A percentile compares a stretch with the other conserved stretches of the same genome.
These are phyloP conservation scores for Pseudogymnoascus sp. DNA, from an alignment of 2,329 filamentous ascomycete species.

Conservation along the genomic window DNA sequence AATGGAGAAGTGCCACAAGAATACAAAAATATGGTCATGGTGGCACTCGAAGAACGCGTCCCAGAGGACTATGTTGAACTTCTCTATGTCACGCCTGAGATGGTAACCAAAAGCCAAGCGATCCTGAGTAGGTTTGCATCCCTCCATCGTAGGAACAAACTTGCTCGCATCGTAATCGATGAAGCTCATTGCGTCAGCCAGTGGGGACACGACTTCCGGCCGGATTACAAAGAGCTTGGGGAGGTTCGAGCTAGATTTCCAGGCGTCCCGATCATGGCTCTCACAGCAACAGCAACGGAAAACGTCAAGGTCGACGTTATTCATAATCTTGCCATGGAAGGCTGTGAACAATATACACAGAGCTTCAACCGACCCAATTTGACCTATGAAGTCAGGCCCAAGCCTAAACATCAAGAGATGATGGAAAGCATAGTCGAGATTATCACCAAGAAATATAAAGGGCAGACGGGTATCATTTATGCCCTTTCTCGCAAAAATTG, in stretches of 20 bases:
- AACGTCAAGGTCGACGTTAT: conserved; percentile 90
- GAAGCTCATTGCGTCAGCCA: conserved; percentile 99
- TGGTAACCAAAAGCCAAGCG: conserved; percentile 73
- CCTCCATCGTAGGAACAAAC: conserved; percentile 61
- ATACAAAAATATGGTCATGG: conserved; percentile 60
- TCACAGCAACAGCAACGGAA: conserved; percentile 90
- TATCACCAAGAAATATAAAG: conserved; percentile 62
- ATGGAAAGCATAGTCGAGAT: conserved; percentile 47
- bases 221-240: conserved; percentile 86
- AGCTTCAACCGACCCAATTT: conserved; percentile 97
- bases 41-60: conserved; percentile 50
- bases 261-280: conserved; percentile 80
- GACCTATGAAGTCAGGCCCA: conserved; percentile 74
- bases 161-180: conserved; percentile 91
- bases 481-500: conserved; percentile 79
- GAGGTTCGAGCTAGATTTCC: conserved; percentile 64
- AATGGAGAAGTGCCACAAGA: conserved; percentile 65
- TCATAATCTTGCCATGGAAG: conserved; percentile 74
- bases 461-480: conserved; percentile 85
- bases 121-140: conserved; percentile 59
- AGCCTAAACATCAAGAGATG: conserved; percentile 51
- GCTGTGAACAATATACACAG: conserved; percentile 74
- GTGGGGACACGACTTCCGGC: conserved; percentile 97
- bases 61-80: conserved; percentile 76
- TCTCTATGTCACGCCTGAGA: conserved; percentile 93